Base-by-base conservation (phyloP, 257 asterid genomes). In the Capsicum rhomboideum region DNA sequence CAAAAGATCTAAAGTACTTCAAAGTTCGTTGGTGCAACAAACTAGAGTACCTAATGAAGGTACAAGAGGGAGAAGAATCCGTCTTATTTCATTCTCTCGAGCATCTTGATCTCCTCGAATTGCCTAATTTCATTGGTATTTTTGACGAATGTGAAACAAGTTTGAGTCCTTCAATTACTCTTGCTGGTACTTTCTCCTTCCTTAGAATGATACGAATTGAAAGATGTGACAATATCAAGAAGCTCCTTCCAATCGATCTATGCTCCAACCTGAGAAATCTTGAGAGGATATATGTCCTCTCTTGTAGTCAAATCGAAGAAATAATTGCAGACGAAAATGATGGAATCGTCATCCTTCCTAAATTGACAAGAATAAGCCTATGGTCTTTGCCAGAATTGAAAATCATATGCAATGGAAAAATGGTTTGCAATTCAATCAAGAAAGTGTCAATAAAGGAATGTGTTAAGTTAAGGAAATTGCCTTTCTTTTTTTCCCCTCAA, bases 361-460 rank as follows among this genome's bases (percentile, higher is more conserved):
- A 50, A 75, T 26, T 75, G 46, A 75, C 81, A 9, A 75, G 63
- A 9, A 75, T 75, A 8, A 8, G 13, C 44, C 17, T 75, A 16
- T 75, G 63, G 61, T 75, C 63, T 75, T 75, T 87, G 64, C 89
- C 86, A 31, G 54, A 66, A 78, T 8, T 87, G 75, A 77, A 79
- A 58, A 56, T 66, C 66, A 82, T 87, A 63, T 82, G 79, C 86
- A 56, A 78, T 18, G 74, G 40, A 44, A 82, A 16, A 74, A 69
- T 87, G 79, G n/a, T 23, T 8, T 84, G 86, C 28, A 81, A 78
- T n/a, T 87, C 87, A 34, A 77, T 84, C 23, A 83, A 56, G 58
- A 82, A 58, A 13, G 80, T 87, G 49, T 82, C 69, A 20, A 46
- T 78, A 26, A 59, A 66, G 55, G 64, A n/a, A 8, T 87, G 89